A percentile compares a stretch with the other conserved stretches of the same genome.
Conservation (phyloP, 257 asterid species). For the Lycium ferocissimum region DNA sequence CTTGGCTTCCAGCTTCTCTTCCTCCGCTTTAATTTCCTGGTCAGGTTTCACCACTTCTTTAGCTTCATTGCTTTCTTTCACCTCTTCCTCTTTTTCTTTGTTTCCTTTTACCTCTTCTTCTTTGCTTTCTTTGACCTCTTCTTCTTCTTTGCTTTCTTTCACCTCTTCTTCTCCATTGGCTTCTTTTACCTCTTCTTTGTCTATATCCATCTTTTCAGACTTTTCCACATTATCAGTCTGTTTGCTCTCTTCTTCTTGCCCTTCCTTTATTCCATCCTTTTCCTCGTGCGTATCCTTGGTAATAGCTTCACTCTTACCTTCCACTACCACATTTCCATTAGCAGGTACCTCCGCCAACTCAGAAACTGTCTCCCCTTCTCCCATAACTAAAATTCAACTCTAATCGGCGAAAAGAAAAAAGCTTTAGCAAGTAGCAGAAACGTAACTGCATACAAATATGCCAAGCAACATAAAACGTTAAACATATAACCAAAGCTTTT, state of each 20-base stretch:
- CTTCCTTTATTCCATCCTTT: conserved; percentile 41
- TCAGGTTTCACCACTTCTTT: conserved; percentile 15
- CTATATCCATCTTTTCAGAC: conserved; percentile 32
- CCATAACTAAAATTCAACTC: conserved; percentile 49
- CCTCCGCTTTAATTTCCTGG: conserved; percentile 25
- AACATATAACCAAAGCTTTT: neutral
- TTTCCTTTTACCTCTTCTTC: neutral
- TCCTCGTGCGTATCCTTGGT: neutral
- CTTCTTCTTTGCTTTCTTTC: conserved; percentile 23
- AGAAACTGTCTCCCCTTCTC: conserved; percentile 58
- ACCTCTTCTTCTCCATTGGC: conserved; percentile 17
- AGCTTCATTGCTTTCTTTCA: conserved; percentile 21
- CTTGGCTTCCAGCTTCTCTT: conserved; percentile 23
- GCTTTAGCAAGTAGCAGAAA: neutral
- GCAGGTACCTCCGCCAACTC: conserved; percentile 50
- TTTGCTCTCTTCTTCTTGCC: conserved; percentile 36
- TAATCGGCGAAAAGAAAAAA: neutral
- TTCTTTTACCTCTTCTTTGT: conserved; percentile 23
- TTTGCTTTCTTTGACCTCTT: conserved; percentile 24
- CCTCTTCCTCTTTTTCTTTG: conserved; percentile 20
- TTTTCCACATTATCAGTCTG: neutral
- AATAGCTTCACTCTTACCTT: conserved; percentile 24
- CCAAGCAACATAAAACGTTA: neutral
- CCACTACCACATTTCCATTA: conserved; percentile 46
- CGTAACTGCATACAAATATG: neutral